Base-by-base conservation (phyloP, 805 yeast genomes). In the Suhomyces vadensis region DNA sequence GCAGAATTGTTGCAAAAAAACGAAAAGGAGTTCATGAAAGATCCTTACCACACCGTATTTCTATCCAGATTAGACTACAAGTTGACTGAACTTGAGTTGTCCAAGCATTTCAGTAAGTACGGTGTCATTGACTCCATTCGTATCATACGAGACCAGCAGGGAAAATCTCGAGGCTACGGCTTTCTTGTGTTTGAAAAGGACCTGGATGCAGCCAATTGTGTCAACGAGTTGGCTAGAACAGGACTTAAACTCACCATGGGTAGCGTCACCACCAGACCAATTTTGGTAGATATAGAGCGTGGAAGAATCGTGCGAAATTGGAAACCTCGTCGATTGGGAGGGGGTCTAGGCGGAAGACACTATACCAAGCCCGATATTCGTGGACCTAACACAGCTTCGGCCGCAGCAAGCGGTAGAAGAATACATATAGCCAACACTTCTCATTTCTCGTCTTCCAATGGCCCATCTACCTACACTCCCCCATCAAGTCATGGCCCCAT, bases 261-360 rank as follows among this genome's bases (percentile, higher is more conserved):
- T 7, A 51, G 81, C 77, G 70, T 77, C 17, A 11, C 41, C 9
- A 41, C 75, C 6, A 66, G 90, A 37, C 66, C 73, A 4, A 73
- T 83, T 6, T 63, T 85, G n/a, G 86, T 83, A 1, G 95, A 87
- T 56, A 75, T 79, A 37, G 94, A 85, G 57, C 62, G 92, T 46
- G 86, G 89, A 2, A 65, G 94, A 37, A 62, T 80, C 1, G 75
- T 78, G 11, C 76, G 83, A 43, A 77, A 74, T 51, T 87, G 91
- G 85, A 75, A 73, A 43, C 94, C 95, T 0, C 60, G 85, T 53
- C 61, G 92, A 46, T 69, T 92, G 2, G 97, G 96, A 1, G 97
- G 97, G 3, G 97, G 97, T 0, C 64, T 87, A n/a, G 97, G 97
- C 3, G 96, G 96, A 1, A 71, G 94, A 43, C 81, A 82, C 40